Conservation (phyloP, 768 basidiomycete species). For the Boletus rubescentipes region DNA sequence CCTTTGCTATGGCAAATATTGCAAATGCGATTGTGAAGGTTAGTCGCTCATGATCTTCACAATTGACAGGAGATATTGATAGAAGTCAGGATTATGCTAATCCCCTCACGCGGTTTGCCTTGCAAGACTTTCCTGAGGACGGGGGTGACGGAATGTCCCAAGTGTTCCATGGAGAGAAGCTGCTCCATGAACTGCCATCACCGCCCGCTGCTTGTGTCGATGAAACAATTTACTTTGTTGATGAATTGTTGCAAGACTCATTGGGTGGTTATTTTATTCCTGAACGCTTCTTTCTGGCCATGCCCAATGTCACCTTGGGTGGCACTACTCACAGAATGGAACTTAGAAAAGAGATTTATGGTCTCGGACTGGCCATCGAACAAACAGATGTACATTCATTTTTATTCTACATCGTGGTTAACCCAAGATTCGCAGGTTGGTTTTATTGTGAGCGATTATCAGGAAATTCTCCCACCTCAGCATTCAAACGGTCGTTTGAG, state of each 20-base stretch:
- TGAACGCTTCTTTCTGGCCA: not conserved
- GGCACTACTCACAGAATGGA: too few relatives aligned
- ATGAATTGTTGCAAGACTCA: not conserved
- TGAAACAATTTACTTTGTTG: not conserved
- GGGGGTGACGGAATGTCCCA: not conserved
- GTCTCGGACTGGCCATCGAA: too few relatives aligned
- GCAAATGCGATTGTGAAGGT: not conserved
- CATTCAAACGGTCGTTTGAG: not conserved
- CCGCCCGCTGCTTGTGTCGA: not conserved
- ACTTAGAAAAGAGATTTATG: not conserved
- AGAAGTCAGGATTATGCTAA: conserved; percentile 1
- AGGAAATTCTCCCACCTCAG: not conserved
- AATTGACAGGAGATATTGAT: too few relatives aligned
- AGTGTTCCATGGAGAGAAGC: not conserved
- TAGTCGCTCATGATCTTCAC: too few relatives aligned
- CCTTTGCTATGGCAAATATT: not conserved
- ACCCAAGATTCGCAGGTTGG: not conserved
- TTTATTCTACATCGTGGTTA: too few relatives aligned
- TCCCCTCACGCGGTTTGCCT: too few relatives aligned
- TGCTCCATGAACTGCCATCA: not conserved
- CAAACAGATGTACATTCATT: too few relatives aligned
- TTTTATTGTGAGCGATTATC: not conserved
- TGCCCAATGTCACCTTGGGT: too few relatives aligned
- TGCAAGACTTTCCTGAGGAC: conserved; percentile 4
- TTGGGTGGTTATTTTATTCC: conserved; percentile 18